phyloP scores from a whole-genome alignment of 257 asterid genomes.

The Schizonepeta tenuifolia region DNA sequence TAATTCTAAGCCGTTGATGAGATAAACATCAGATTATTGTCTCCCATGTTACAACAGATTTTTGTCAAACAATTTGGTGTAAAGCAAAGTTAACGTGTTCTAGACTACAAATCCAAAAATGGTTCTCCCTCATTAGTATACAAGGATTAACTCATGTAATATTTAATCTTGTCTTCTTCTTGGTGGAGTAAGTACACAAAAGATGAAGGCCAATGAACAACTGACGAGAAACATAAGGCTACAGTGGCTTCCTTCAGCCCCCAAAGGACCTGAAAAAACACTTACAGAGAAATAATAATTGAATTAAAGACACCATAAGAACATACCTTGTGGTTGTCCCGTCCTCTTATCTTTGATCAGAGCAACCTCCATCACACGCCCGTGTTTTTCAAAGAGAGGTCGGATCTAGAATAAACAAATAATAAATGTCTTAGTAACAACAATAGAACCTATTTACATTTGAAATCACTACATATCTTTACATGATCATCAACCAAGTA shows the following conservation, averaged over 20 bases:
- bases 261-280: slow-evolving; percentile 84
- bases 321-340: slow-evolving; percentile 97
- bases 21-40: slow-evolving; percentile 34
- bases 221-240: slow-evolving; percentile 67
- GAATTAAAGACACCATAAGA: slow-evolving; percentile 24
- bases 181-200: slow-evolving; percentile 59
- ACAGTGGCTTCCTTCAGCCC: slow-evolving; percentile 74
- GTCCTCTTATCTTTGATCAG: slow-evolving; percentile 91
- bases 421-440: slow-evolving; percentile 9
- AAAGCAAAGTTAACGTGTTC: slow-evolving; percentile 33
- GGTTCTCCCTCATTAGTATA: slow-evolving; percentile 41
- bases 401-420: slow-evolving; percentile 62
- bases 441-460: slow-evolving; percentile 6
- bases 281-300: slow-evolving; percentile 36
- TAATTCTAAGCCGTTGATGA: slow-evolving; percentile 36
- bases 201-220: slow-evolving; percentile 59
- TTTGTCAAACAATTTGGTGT: slow-evolving; percentile 27
- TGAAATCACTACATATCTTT: slow-evolving; percentile 1
- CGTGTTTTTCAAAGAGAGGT: slow-evolving; percentile 84
- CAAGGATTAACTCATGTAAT: slow-evolving; percentile 44
- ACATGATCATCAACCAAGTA: neutral
- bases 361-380: slow-evolving; percentile 88
- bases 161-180: slow-evolving; percentile 67
- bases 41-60: slow-evolving; percentile 35
- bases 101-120: slow-evolving; percentile 31